A percentile compares a stretch with the other conserved stretches of the same genome.
Conservation (phyloP, 768 basidiomycete genomes). For the Tricholoma terreum region DNA sequence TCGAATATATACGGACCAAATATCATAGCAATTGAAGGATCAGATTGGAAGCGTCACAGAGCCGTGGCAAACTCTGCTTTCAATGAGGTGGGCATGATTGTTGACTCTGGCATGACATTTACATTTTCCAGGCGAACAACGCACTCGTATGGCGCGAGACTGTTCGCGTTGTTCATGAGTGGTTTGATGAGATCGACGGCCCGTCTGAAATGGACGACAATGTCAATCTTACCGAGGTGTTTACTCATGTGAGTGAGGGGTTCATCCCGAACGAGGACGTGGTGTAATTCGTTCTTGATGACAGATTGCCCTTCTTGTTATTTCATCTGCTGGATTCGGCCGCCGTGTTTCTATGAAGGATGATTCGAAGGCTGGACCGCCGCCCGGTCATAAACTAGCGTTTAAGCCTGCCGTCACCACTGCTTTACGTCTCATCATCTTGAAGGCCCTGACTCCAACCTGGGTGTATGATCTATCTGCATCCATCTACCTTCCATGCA, state of each 20-base stretch:
- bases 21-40: slow-evolving; percentile 38
- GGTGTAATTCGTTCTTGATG: background rate
- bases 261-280: background rate
- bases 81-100: slow-evolving; percentile 36
- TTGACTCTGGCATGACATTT: no score
- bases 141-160: slow-evolving; percentile 49
- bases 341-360: slow-evolving; percentile 30
- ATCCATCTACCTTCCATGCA: slow-evolving; percentile 29
- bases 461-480: slow-evolving; percentile 31
- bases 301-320: slow-evolving; percentile 37
- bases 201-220: background rate
- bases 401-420: slow-evolving; percentile 33
- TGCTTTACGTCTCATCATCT: slow-evolving; percentile 27
- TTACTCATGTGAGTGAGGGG: slow-evolving; percentile 20
- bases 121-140: slow-evolving; percentile 36
- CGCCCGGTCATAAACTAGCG: slow-evolving; percentile 30
- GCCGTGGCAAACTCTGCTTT: slow-evolving; percentile 46
- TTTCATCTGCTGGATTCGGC: slow-evolving; percentile 42
- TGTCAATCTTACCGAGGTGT: slow-evolving; percentile 22
- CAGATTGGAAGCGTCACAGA: slow-evolving; percentile 48
- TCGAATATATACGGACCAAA: slow-evolving; percentile 47
- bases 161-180: slow-evolving; percentile 36
- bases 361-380: slow-evolving; percentile 22
- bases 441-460: slow-evolving; percentile 30
- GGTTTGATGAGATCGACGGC: slow-evolving; percentile 37